A percentile compares a stretch with the other conserved stretches of the same genome.
Evolutionary conservation across 2,329 filamentous ascomycete species (phyloP).

Genomic region (Magnaporthiopsis rhizophila): DNA sequence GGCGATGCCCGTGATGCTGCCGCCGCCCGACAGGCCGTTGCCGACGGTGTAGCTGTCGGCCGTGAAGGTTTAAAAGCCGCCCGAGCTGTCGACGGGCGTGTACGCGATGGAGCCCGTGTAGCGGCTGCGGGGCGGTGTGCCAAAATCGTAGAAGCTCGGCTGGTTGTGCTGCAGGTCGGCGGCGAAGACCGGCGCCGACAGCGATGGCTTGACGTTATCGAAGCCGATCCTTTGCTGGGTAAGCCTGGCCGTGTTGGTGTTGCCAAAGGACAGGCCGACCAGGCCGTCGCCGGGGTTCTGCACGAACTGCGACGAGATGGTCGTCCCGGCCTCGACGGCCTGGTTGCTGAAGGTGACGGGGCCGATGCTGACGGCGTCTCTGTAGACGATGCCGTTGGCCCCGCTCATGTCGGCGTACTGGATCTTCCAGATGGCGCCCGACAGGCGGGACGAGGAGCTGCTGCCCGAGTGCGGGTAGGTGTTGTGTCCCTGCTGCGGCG

Average conservation of each 20-base stretch:
- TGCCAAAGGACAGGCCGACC: slow-evolving; percentile 21
- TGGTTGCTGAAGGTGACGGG: slow-evolving; percentile 19
- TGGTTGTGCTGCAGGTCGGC: slow-evolving; percentile 29
- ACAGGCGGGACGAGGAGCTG: slow-evolving; percentile 19
- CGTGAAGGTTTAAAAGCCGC: slow-evolving; percentile 30
- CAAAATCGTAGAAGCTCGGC: slow-evolving; percentile 30
- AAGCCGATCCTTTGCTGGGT: slow-evolving; percentile 23
- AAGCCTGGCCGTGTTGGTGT: slow-evolving; percentile 22
- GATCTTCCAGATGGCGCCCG: slow-evolving; percentile 22
- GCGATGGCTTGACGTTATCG: slow-evolving; percentile 24
- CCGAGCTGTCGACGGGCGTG: slow-evolving; percentile 22
- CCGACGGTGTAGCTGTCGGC: slow-evolving; percentile 24
- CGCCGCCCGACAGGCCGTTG: slow-evolving; percentile 15
- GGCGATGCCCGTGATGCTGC: slow-evolving; percentile 35
- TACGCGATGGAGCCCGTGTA: slow-evolving; percentile 26
- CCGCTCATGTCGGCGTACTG: slow-evolving; percentile 23
- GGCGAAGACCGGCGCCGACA: slow-evolving; percentile 45
- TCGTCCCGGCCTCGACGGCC: slow-evolving; percentile 22
- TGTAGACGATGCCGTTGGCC: slow-evolving; percentile 24
- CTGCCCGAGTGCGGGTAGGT: slow-evolving; percentile 22
- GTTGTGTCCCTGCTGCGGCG: slow-evolving; percentile 18
- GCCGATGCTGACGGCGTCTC: slow-evolving; percentile 22
- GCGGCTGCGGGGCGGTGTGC: slow-evolving; percentile 20
- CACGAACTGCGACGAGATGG: slow-evolving; percentile 19
- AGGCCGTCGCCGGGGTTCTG: slow-evolving; percentile 18